Percentiles rank a stretch among this genome's conserved stretches.
phyloP scores from a whole-genome alignment of 2,329 filamentous ascomycete species.

The Mollisia scopiformis region DNA sequence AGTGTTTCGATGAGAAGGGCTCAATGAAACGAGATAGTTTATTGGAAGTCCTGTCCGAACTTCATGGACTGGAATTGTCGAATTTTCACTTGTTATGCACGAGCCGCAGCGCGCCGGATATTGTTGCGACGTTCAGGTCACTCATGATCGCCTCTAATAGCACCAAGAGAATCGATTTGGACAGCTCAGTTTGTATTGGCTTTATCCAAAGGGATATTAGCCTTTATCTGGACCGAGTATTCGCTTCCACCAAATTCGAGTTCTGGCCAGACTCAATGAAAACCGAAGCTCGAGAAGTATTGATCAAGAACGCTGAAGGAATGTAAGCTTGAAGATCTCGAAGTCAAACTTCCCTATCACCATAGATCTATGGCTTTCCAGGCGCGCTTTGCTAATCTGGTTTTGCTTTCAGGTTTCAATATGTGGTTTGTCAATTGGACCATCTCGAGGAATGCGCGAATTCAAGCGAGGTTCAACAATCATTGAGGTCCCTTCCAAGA shows the following conservation, averaged over 20 bases:
- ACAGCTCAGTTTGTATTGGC: not conserved
- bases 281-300: not conserved
- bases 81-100: constrained; percentile 9
- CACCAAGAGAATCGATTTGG: not conserved
- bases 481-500: constrained; percentile 22
- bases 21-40: not conserved
- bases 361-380: too few relatives aligned
- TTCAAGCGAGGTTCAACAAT: constrained; percentile 8
- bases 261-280: constrained; percentile 8
- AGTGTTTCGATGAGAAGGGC: not conserved
- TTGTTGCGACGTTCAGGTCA: not conserved
- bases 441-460: not conserved
- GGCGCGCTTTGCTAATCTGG: too few relatives aligned
- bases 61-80: not conserved
- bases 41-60: not conserved
- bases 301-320: constrained; percentile 12
- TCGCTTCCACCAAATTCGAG: not conserved
- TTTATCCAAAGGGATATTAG: constrained; percentile 1
- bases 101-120: constrained; percentile 2
- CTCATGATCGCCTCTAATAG: not conserved
- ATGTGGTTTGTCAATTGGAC: constrained; percentile 34
- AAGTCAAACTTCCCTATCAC: too few relatives aligned
- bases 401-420: constrained; percentile 37
- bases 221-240: not conserved
- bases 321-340: constrained; percentile 11